phyloP scores from a whole-genome alignment of 345 rosid species.

The Boechera divaricarpa region DNA sequence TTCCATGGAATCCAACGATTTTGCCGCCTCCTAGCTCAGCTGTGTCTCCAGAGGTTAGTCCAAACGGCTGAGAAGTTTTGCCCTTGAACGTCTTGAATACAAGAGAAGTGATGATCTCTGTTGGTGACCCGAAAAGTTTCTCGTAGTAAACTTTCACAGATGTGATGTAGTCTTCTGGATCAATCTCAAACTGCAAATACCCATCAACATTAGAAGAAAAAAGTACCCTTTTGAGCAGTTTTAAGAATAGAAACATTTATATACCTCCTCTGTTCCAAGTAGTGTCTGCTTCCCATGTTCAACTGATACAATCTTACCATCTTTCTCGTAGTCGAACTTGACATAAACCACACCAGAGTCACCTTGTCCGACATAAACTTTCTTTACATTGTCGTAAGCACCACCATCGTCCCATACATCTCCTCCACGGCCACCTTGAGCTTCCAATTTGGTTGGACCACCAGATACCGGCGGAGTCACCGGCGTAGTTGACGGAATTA shows the following conservation, averaged over 20 bases:
- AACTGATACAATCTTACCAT: slow-evolving; percentile 38
- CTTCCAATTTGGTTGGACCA: slow-evolving; percentile 41
- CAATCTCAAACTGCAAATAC: slow-evolving; percentile 34
- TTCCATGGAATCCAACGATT: slow-evolving; percentile 48
- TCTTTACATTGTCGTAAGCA: slow-evolving; percentile 40
- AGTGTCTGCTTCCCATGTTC: slow-evolving; percentile 45
- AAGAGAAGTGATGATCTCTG: slow-evolving; percentile 36
- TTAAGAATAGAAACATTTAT: slow-evolving; percentile 1
- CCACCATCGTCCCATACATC: slow-evolving; percentile 47
- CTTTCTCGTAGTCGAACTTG: slow-evolving; percentile 44
- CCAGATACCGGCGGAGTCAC: slow-evolving; percentile 26
- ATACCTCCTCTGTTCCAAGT: slow-evolving; percentile 45
- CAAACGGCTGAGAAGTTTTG: slow-evolving; percentile 37
- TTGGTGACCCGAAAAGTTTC: slow-evolving; percentile 32
- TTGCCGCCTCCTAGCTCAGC: slow-evolving; percentile 44
- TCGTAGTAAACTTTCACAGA: slow-evolving; percentile 43
- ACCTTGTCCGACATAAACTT: slow-evolving; percentile 47
- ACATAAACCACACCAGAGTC: slow-evolving; percentile 45
- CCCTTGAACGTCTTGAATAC: slow-evolving; percentile 39
- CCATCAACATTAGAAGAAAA: not conserved
- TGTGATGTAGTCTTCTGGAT: slow-evolving; percentile 37
- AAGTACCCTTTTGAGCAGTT: not conserved
- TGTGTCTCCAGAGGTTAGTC: slow-evolving; percentile 32
- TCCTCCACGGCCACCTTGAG: slow-evolving; percentile 47
- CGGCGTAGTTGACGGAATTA: slow-evolving; percentile 27